phyloP scores from a whole-genome alignment of 2,329 filamentous ascomycete genomes.

The Magnaporthales sp. region DNA sequence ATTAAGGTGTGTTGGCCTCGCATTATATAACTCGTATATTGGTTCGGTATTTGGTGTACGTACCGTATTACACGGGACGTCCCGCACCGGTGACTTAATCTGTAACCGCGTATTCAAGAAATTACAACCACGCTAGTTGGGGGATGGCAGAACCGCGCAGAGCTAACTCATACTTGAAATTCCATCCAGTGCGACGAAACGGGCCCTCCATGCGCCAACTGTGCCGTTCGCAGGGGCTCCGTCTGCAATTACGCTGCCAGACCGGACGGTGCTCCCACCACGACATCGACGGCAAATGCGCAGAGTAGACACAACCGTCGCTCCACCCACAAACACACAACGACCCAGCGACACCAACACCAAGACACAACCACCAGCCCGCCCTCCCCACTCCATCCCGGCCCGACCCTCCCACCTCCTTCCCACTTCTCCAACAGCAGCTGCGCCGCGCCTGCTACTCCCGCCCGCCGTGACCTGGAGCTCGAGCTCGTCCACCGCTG shows the following conservation, averaged over 20 bases:
- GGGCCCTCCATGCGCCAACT: background rate
- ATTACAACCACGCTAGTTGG: too few relatives aligned
- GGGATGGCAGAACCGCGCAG: background rate
- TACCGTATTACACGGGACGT: background rate
- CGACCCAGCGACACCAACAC: background rate
- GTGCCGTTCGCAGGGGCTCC: background rate
- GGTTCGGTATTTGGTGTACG: background rate
- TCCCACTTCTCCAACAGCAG: background rate
- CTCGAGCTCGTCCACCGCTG: background rate
- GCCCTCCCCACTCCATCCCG: background rate
- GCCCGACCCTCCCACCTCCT: background rate
- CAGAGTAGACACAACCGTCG: background rate
- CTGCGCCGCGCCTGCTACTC: background rate
- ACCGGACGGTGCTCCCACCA: too few relatives aligned
- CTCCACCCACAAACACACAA: background rate
- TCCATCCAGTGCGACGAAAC: background rate
- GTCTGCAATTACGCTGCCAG: background rate
- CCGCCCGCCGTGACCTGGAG: background rate
- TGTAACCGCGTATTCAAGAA: background rate
- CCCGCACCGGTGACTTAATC: background rate
- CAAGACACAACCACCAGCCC: background rate
- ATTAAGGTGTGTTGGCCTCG: background rate
- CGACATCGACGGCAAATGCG: background rate
- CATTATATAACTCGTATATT: background rate
- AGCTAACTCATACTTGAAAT: background rate